phyloP scores from a whole-genome alignment of 1,284 basidiomycete genomes.

The Rhodotorula sp. region DNA sequence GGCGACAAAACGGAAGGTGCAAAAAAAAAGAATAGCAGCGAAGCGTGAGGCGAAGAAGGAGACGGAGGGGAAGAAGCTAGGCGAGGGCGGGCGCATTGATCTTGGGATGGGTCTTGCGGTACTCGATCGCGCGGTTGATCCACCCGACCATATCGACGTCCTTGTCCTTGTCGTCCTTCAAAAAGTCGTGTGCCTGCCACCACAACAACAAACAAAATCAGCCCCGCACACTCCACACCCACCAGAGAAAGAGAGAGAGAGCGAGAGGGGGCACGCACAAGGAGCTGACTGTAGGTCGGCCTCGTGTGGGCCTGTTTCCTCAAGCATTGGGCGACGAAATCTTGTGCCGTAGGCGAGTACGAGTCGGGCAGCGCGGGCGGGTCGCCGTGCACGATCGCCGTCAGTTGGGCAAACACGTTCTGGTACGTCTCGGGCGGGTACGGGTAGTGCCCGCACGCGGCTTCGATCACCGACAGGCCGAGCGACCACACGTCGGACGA shows the following conservation, averaged over 20 bases:
- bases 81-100: constrained; percentile 21
- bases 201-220: too few species aligned
- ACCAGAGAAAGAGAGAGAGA: too few species aligned
- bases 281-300: constrained; percentile 78
- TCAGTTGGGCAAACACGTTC: constrained; percentile 94
- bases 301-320: constrained; percentile 72
- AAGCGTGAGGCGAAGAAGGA: background rate
- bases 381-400: constrained; percentile 92
- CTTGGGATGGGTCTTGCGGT: constrained; percentile 28
- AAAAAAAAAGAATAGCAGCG: background rate
- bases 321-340: constrained; percentile 59
- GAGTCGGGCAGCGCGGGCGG: constrained; percentile 68
- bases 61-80: background rate
- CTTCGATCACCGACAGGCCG: constrained; percentile 92
- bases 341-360: constrained; percentile 49
- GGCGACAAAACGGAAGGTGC: too few species aligned
- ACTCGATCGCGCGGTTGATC: constrained; percentile 63
- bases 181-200: constrained; percentile 63
- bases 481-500: constrained; percentile 98
- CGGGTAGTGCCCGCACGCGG: constrained; percentile 86
- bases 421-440: constrained; percentile 98
- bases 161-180: constrained; percentile 52
- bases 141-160: constrained; percentile 58
- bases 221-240: too few species aligned
- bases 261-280: too few species aligned